phyloP scores from a whole-genome alignment of 345 rosid genomes.

The Triadica sebifera region DNA sequence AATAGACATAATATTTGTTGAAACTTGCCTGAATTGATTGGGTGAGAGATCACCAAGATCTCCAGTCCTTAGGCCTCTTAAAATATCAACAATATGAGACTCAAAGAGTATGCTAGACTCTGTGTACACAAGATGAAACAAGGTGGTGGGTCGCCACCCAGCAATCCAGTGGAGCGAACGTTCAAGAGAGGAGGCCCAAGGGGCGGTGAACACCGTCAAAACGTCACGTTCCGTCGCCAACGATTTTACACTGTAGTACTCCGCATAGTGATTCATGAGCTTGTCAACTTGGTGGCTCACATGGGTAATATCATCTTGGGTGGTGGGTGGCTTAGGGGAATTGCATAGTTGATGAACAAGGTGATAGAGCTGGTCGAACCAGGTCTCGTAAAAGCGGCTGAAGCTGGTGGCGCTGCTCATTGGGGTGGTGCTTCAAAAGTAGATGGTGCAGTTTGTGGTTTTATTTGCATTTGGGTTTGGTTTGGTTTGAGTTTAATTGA shows the following conservation, averaged over 20 bases:
- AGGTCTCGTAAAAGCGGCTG: conserved; percentile 50
- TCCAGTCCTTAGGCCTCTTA: conserved; percentile 61
- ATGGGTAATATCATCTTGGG: conserved; percentile 28
- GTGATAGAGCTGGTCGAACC: conserved; percentile 59
- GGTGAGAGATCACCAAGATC: conserved; percentile 86
- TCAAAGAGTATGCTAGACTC: conserved; percentile 77
- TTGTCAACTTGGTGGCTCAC: conserved; percentile 41
- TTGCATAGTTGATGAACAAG: conserved; percentile 50
- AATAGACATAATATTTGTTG: too few species aligned
- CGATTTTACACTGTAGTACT: conserved; percentile 52
- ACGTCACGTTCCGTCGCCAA: conserved; percentile 51
- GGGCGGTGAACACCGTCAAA: conserved; percentile 49
- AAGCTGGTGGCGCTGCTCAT: conserved; percentile 32
- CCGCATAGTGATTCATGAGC: conserved; percentile 52
- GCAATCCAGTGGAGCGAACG: conserved; percentile 80
- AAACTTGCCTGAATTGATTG: conserved; percentile 57
- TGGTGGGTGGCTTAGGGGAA: conserved; percentile 41
- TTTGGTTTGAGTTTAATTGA: not conserved
- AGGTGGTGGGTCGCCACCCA: conserved; percentile 79
- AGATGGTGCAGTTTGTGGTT: not conserved
- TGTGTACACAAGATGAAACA: conserved; percentile 74
- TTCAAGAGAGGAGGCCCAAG: conserved; percentile 80
- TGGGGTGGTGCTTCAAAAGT: conserved; percentile 26
- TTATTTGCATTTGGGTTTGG: not conserved
- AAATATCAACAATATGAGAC: conserved; percentile 69